Conservation (phyloP, 371 early-diverging fungal species). For the Parasitella parasitica region DNA sequence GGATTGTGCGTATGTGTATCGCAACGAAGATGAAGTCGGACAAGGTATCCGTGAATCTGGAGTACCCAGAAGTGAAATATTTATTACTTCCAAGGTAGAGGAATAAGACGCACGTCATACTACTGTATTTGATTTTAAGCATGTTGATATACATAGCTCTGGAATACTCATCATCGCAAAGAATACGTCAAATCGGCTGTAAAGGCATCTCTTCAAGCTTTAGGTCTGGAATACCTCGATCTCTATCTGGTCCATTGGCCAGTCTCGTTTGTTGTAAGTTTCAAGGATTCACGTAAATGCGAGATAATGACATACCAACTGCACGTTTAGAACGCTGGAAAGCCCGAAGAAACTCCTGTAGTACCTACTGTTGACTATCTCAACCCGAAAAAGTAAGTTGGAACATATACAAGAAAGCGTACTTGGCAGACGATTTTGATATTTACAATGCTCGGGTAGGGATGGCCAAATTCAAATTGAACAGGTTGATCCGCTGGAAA, state of each 20-base stretch:
- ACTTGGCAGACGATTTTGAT: neutral
- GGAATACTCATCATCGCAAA: constrained; percentile 80
- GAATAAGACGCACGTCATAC: too few species aligned
- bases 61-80: constrained; percentile 71
- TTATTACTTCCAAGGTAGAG: constrained; percentile 83
- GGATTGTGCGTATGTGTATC: constrained; percentile 72
- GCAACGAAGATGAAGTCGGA: constrained; percentile 88
- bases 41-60: constrained; percentile 60
- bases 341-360: constrained; percentile 34
- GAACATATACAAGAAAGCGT: neutral
- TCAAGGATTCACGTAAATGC: neutral
- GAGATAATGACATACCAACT: neutral
- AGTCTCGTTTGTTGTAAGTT: constrained; percentile 31
- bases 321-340: constrained; percentile 23
- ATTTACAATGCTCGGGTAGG: neutral
- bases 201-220: constrained; percentile 68
- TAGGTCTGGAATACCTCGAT: constrained; percentile 86
- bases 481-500: constrained; percentile 47
- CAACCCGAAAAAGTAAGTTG: constrained; percentile 35
- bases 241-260: constrained; percentile 87
- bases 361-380: constrained; percentile 35
- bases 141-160: constrained; percentile 58
- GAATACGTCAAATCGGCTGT: constrained; percentile 67
- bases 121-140: too few species aligned
- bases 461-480: constrained; percentile 42